Percentiles rank a stretch among this genome's conserved stretches.
Evolutionary conservation across 1,139 yeast genomes (phyloP).

Genomic region (Taiozyma sp.): DNA sequence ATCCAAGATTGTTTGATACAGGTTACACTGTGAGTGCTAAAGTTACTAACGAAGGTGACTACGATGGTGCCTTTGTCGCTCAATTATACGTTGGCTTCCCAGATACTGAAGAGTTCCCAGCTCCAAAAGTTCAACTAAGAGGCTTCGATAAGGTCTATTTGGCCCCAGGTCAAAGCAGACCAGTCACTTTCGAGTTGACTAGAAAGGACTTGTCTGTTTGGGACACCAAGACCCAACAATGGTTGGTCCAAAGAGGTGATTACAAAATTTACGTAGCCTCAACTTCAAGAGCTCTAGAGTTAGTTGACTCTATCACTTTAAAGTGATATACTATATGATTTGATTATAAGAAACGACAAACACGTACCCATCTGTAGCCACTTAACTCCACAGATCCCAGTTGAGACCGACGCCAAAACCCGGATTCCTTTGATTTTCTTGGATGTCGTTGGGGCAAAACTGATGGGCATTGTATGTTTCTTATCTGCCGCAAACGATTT

Average conservation of each 20-base stretch:
- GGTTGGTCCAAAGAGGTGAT: conserved; percentile 54
- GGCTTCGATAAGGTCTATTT: conserved; percentile 53
- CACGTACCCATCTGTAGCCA: too few species aligned
- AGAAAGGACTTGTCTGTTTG: conserved; percentile 53
- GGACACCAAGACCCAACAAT: conserved; percentile 49
- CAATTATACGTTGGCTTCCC: conserved; percentile 54
- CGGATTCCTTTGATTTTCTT: too few species aligned
- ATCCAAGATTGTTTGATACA: conserved; percentile 34
- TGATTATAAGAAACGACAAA: too few species aligned
- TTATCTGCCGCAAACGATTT: not conserved
- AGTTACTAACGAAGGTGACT: conserved; percentile 18
- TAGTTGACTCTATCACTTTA: conserved; percentile 16
- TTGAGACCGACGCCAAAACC: too few species aligned
- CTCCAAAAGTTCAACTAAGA: conserved; percentile 45
- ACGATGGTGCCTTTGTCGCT: conserved; percentile 45
- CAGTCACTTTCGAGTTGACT: conserved; percentile 39
- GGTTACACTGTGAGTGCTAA: conserved; percentile 42
- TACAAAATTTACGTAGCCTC: conserved; percentile 47
- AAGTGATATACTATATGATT: not conserved
- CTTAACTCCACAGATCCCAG: not conserved
- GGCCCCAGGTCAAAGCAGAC: conserved; percentile 33
- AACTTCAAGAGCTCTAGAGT: conserved; percentile 43
- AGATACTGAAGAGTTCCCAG: conserved; percentile 18
- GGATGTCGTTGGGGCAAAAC: not conserved
- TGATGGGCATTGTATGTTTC: not conserved